Base-by-base conservation (phyloP, 495 filamentous ascomycete genomes). In the Podospora sp. region DNA sequence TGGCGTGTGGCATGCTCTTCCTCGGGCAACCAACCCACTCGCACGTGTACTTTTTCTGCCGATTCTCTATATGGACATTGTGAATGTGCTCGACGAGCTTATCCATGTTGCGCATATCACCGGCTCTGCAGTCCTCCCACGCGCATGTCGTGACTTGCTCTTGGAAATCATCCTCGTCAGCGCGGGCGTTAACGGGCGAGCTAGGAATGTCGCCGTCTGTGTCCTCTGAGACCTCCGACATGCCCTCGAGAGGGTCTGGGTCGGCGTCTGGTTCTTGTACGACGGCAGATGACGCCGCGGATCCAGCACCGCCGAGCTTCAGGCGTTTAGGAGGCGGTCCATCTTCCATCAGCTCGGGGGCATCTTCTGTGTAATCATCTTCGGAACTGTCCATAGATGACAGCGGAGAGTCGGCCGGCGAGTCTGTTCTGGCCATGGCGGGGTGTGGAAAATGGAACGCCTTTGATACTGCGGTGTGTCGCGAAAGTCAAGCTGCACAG, bases 101-200 rank as follows among this genome's bases (percentile, higher is more conserved):
- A 77, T 99, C 95, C 92, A 98, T 98, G 74, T 98, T 95, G 0
- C 88, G 87, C 69, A 95, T 72, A 72, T 97, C 92, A 59, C 91
- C 91, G 6, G 80, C 89, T 29, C 82, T 81, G 77, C 95, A 99
- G 61, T 91, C 92, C 56, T 93, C 90, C 95, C 95, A 99, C 26
- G 86, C 85, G 77, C 95, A 99, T 33, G 89, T 78, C 2, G 92
- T 96, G 63, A 98, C 88, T 76, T 98, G 96, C 69, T 97, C 95
- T 70, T 91, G 87, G 65, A 89, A 90, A 67, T 93, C 91, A 72
- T 94, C 92, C 65, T 94, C 89, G 65, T 93, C 90, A 64, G 85
- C 82, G 66, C 83, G 87, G 67, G 82, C 83, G 55, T 85, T 86
- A 67, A 81, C 76, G 1, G 90, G 90, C 0, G 88, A 90, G 68